phyloP scores from a whole-genome alignment of 805 yeast species.

The Metahyphopichia silvanorum region DNA sequence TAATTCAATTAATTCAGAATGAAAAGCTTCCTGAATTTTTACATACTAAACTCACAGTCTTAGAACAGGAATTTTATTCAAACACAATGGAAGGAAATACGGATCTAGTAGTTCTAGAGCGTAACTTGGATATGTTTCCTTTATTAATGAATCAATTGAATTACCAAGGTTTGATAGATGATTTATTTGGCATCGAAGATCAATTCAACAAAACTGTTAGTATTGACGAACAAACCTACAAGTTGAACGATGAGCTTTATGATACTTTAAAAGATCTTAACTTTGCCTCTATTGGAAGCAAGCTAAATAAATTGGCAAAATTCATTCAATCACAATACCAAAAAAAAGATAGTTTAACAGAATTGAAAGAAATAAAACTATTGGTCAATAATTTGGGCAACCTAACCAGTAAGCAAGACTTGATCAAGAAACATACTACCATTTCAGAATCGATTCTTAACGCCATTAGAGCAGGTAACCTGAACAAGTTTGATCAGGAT shows the following conservation, averaged over 20 bases:
- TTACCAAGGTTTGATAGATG: constrained; percentile 80
- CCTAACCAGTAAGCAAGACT: constrained; percentile 63
- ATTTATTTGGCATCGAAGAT: constrained; percentile 46
- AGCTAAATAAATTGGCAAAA: constrained; percentile 68
- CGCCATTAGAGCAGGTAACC: constrained; percentile 30
- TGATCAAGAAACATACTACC: constrained; percentile 68
- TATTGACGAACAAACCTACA: constrained; percentile 12
- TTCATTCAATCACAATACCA: constrained; percentile 61
- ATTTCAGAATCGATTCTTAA: constrained; percentile 65
- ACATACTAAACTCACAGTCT: constrained; percentile 29
- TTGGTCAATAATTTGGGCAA: constrained; percentile 70
- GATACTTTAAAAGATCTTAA: constrained; percentile 58
- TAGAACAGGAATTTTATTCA: constrained; percentile 35
- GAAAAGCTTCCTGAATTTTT: constrained; percentile 33
- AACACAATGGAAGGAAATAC: constrained; percentile 45
- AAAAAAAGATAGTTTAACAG: constrained; percentile 17
- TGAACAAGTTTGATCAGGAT: constrained; percentile 24
- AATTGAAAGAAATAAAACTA: constrained; percentile 51
- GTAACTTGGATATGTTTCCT: constrained; percentile 71
- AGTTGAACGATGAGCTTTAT: constrained; percentile 47
- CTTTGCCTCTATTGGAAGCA: constrained; percentile 76
- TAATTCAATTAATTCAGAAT: constrained; percentile 40
- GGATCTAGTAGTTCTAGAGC: constrained; percentile 75
- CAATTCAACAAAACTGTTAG: constrained; percentile 32
- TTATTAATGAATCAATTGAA: constrained; percentile 74